A percentile compares a stretch with the other conserved stretches of the same genome.
Conservation (phyloP, 78 protist species). For the Dictyostelium brefeldianum region DNA sequence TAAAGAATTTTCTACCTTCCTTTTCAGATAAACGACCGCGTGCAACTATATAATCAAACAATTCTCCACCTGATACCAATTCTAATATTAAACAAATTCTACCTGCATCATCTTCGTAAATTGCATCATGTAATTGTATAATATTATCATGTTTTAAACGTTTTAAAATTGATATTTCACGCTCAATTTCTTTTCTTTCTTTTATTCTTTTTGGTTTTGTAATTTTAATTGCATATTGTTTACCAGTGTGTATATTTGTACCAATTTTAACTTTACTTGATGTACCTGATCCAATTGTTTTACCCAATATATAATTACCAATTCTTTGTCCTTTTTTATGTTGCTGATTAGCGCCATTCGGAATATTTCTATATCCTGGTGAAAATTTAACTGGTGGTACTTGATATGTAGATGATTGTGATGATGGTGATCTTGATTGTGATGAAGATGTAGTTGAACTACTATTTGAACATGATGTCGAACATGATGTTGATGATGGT, state of each 20-base stretch:
- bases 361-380: neutral
- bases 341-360: neutral
- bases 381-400: neutral
- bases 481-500: constrained; percentile 7
- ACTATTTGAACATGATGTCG: neutral
- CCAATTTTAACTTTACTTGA: constrained; percentile 81
- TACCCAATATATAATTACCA: constrained; percentile 75
- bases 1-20: constrained; percentile 81
- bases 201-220: constrained; percentile 70
- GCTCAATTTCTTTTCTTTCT: constrained; percentile 74
- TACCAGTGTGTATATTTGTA: constrained; percentile 58
- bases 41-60: constrained; percentile 85
- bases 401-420: neutral
- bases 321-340: constrained; percentile 66
- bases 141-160: constrained; percentile 78
- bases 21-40: constrained; percentile 66
- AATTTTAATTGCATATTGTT: constrained; percentile 63
- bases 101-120: constrained; percentile 60
- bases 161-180: constrained; percentile 76
- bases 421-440: neutral
- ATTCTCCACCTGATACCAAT: constrained; percentile 72
- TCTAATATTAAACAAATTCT: constrained; percentile 71
- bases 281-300: constrained; percentile 82
- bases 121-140: constrained; percentile 78
- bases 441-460: neutral